Conservation (phyloP, 345 rosid species). For the Acer campestre region DNA sequence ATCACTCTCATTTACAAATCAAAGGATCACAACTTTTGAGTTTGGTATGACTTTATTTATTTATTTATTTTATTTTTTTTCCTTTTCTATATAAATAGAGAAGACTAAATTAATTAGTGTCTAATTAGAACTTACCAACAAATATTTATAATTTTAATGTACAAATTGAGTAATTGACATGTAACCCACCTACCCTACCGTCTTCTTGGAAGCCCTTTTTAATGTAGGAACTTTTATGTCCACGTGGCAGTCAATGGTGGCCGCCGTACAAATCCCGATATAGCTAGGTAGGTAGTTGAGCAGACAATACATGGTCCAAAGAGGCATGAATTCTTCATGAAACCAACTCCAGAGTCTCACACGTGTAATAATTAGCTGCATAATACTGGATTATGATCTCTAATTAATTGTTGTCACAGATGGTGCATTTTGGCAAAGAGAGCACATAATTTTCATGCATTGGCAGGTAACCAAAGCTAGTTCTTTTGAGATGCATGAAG, state of each 20-base stretch:
- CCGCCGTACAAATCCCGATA: background rate
- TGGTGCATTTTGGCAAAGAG: background rate
- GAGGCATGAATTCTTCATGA: background rate
- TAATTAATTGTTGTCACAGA: background rate
- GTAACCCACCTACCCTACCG: background rate
- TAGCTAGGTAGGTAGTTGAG: slow-evolving; percentile 7
- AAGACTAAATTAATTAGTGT: too few relatives aligned
- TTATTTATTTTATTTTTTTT: background rate
- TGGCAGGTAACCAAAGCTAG: slow-evolving; percentile 13
- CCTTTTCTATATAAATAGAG: background rate
- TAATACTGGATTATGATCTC: background rate
- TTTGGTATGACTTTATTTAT: background rate
- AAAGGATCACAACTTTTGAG: background rate
- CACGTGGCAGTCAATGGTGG: background rate
- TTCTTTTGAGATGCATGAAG: background rate
- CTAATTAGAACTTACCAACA: background rate
- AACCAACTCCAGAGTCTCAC: background rate
- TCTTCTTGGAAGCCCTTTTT: background rate
- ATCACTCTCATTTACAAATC: background rate
- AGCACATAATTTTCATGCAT: background rate
- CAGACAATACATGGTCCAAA: background rate
- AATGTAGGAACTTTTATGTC: background rate
- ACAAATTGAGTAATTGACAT: slow-evolving; percentile 1
- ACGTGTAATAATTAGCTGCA: background rate
- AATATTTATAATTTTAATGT: too few relatives aligned